Conservation (phyloP, 2,329 filamentous ascomycete genomes). For the Aspergillus uvarum region DNA sequence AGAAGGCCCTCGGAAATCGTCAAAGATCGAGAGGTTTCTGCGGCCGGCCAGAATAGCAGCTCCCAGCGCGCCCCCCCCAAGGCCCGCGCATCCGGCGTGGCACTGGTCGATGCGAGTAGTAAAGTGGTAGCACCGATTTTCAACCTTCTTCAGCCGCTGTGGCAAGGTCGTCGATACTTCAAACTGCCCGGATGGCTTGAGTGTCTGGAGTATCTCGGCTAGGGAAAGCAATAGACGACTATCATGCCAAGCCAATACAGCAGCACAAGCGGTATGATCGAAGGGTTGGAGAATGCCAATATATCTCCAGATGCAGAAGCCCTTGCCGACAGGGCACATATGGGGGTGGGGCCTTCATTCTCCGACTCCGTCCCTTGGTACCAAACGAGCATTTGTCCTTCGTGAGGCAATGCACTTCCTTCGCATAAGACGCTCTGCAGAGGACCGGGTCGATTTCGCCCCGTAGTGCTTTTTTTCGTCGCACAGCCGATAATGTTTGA, state of each 20-base stretch:
- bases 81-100: neutral
- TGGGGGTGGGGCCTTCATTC: neutral
- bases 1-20: too few species aligned
- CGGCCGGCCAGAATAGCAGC: conserved; percentile 1
- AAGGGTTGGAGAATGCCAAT: neutral
- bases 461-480: neutral
- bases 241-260: neutral
- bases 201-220: neutral
- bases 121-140: neutral
- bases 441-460: neutral
- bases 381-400: neutral
- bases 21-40: neutral
- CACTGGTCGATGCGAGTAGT: neutral
- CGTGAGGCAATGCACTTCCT: neutral
- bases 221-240: neutral
- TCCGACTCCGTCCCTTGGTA: neutral
- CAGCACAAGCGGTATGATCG: neutral
- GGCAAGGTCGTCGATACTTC: neutral
- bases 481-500: neutral
- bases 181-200: too few species aligned
- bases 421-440: neutral
- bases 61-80: neutral
- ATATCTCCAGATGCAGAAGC: neutral
- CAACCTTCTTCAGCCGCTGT: neutral
- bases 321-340: too few species aligned